Percentiles rank a stretch among this genome's conserved stretches.
These are phyloP conservation scores for Penicillium nordicum DNA, from an alignment of 2,329 filamentous ascomycete genomes.

Conservation along the genomic window DNA sequence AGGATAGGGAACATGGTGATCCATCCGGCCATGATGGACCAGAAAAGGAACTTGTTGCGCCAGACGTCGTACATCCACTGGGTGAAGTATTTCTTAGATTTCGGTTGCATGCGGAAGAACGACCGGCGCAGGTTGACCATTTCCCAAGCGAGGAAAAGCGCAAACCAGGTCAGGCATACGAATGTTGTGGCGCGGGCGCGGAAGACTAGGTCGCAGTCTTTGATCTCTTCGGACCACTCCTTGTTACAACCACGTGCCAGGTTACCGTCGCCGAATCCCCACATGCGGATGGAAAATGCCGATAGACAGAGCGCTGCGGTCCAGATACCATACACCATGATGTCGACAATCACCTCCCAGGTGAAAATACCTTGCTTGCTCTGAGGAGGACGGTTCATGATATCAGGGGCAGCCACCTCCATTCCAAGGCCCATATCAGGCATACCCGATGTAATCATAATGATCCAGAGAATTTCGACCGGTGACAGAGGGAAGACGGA, in stretches of 20 bases:
- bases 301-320: constrained; percentile 64
- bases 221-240: constrained; percentile 39
- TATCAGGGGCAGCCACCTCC: constrained; percentile 67
- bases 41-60: constrained; percentile 70
- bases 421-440: constrained; percentile 82
- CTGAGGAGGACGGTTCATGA: constrained; percentile 75
- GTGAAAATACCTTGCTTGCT: constrained; percentile 68
- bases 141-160: constrained; percentile 73
- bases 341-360: constrained; percentile 69
- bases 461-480: constrained; percentile 84
- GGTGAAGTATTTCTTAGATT: constrained; percentile 56
- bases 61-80: constrained; percentile 65
- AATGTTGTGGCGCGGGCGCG: constrained; percentile 68
- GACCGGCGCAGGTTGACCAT: constrained; percentile 67
- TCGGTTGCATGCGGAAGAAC: constrained; percentile 65
- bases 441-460: constrained; percentile 82
- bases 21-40: constrained; percentile 54
- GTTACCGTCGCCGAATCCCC: constrained; percentile 54
- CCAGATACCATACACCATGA: constrained; percentile 70
- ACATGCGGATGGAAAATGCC: constrained; percentile 61
- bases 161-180: constrained; percentile 69
- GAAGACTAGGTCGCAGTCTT: constrained; percentile 60
- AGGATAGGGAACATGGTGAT: constrained; percentile 55
- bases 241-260: constrained; percentile 60
- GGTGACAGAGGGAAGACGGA: constrained; percentile 49